A percentile compares a stretch with the other conserved stretches of the same genome.
These are phyloP conservation scores for Hydnomerulius pinastri DNA, from an alignment of 768 basidiomycete genomes.

Conservation along the genomic window DNA sequence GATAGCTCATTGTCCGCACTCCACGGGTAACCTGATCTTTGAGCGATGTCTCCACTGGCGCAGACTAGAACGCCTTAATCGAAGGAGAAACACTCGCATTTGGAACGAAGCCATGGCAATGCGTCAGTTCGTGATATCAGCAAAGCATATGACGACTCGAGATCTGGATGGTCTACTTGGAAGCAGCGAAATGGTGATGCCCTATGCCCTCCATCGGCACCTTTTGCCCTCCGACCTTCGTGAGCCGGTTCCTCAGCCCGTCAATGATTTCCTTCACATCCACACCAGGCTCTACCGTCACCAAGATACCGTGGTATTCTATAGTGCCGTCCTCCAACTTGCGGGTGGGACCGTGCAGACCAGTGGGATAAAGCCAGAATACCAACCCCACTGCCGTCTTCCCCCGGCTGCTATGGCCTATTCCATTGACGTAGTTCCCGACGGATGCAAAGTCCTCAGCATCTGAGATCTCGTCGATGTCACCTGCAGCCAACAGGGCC, in stretches of 20 bases:
- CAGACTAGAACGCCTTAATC: too few relatives aligned
- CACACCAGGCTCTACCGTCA: constrained; percentile 11
- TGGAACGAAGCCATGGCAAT: too few relatives aligned
- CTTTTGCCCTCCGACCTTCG: too few relatives aligned
- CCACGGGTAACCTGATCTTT: too few relatives aligned
- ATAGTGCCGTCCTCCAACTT: constrained; percentile 8
- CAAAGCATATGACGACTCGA: too few relatives aligned
- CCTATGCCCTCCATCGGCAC: too few relatives aligned
- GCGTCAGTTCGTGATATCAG: too few relatives aligned
- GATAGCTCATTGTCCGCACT: too few relatives aligned
- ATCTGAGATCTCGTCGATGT: constrained; percentile 8
- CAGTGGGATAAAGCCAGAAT: constrained; percentile 16
- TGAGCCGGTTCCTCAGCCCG: neutral
- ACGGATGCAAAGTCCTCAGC: constrained; percentile 5
- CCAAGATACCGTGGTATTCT: constrained; percentile 10
- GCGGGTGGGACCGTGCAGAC: constrained; percentile 10
- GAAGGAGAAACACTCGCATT: too few relatives aligned
- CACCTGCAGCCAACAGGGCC: neutral
- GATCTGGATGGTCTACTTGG: too few relatives aligned
- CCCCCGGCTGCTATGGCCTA: neutral
- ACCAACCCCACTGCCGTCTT: neutral
- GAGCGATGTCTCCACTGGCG: too few relatives aligned
- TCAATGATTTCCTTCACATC: neutral
- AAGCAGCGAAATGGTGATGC: too few relatives aligned
- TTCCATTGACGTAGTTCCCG: neutral